Evolutionary conservation across 176 grass and related monocot species (phyloP).

Genomic region (Ananas comosus): DNA sequence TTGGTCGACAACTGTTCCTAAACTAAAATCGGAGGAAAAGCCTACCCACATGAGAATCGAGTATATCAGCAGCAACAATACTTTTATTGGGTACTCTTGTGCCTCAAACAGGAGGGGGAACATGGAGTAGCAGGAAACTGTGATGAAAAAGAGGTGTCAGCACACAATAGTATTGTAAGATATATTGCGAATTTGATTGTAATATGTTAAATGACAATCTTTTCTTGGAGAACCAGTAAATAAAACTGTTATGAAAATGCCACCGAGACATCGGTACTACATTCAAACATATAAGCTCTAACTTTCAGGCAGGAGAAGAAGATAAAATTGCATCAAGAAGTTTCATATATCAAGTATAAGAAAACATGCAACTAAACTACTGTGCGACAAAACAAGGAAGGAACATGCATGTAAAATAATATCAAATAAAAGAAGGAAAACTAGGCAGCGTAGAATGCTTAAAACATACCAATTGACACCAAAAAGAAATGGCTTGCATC

Average conservation of each 20-base stretch:
- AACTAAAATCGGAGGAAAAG: conserved; percentile 47
- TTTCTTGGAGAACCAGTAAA: too few relatives aligned
- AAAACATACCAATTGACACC: conserved; percentile 71
- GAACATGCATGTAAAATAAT: not conserved
- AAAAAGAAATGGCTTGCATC: conserved; percentile 69
- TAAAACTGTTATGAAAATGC: too few relatives aligned
- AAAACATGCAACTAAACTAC: not conserved
- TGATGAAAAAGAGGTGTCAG: conserved; percentile 19
- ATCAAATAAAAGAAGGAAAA: not conserved
- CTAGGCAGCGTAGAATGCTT: not conserved
- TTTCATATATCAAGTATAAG: not conserved
- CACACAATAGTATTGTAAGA: not conserved
- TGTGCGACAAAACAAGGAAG: not conserved
- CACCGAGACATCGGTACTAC: too few relatives aligned
- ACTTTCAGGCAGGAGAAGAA: too few relatives aligned
- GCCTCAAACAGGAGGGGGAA: conserved; percentile 74
- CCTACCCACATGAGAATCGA: conserved; percentile 58
- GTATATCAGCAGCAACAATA: conserved; percentile 54
- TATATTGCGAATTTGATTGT: not conserved
- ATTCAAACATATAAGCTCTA: too few relatives aligned
- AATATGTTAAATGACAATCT: conserved; percentile 2
- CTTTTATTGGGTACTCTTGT: conserved; percentile 72
- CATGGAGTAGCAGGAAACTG: conserved; percentile 84
- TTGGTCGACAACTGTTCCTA: conserved; percentile 2
- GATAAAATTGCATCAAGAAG: too few relatives aligned